Evolutionary conservation across 495 filamentous ascomycete genomes (phyloP), one percentile per base, ranked within the genome.

Genomic region (Neurospora sp.): DNA sequence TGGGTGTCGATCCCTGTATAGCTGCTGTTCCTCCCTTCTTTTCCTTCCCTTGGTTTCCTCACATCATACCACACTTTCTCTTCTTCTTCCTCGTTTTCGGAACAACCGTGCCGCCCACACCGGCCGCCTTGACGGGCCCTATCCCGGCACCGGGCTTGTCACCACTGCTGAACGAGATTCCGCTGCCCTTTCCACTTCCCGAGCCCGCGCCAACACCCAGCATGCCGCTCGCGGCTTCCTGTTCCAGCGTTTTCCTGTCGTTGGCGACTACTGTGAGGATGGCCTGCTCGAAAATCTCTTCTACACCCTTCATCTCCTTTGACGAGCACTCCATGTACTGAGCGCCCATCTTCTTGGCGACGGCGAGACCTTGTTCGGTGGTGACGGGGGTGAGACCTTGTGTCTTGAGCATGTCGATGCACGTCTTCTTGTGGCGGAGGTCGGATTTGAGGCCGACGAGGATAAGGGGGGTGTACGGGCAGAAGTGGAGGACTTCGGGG

Each of bases 401-500:
- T 27, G 95, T 97, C 82, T 96, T 97, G 81, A 99, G 93, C 74
- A 99, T 93, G 77, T 99, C 96, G 82, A 98, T 97, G 84, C 95
- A 98, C 44, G 92, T 93, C 79, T 92, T 90, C 85, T 98, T 98
- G 82, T 89, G 86, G 79, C 96, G 95, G 70, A 99, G 91, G 81
- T 99, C 96, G 66, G 94, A 97, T 81, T 99, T 99, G 71, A 99
- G 88, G 69, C 96, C 96, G 73, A 97, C 91, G 35, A 99, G 92
- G 81, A 99, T 91, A 69, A 99, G 89, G 4, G 96, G 96, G 3
- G 96, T 98, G 75, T 94, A 96, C 11, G 96, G 96, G 84, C 96
- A 98, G 86, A 99, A 99, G 81, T 99, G 96, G 69, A 98, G 89
- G 75, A 99, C 96, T 87, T 99, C 96, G 73, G 96, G 96, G 78